Evolutionary conservation across 306 rosid genomes (phyloP).

Genomic region (Cicer yamashitae): DNA sequence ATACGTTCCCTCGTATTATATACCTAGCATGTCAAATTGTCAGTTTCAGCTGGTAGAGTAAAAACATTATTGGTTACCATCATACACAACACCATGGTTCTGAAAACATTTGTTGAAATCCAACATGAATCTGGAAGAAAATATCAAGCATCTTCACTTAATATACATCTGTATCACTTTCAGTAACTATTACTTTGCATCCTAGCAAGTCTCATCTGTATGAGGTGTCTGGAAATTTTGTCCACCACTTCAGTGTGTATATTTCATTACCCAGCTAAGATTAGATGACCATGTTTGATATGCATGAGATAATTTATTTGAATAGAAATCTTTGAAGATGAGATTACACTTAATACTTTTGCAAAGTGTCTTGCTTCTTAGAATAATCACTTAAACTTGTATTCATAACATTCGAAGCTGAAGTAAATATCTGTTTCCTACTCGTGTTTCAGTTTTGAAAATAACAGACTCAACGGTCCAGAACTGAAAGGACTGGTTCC

Average conservation of each 20-base stretch:
- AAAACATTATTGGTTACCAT: neutral
- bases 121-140: slow-evolving; percentile 18
- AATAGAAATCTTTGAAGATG: neutral
- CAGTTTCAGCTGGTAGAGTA: neutral
- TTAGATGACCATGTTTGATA: neutral
- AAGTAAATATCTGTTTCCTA: slow-evolving; percentile 14
- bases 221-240: neutral
- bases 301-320: neutral
- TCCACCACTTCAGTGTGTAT: too few species aligned
- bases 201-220: neutral
- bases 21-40: slow-evolving; percentile 7
- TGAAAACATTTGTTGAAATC: neutral
- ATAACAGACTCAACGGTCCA: slow-evolving; percentile 79
- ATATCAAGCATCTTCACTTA: neutral
- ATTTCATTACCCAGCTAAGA: neutral
- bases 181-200: neutral
- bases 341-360: neutral
- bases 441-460: slow-evolving; percentile 69
- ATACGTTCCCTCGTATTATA: neutral
- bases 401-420: slow-evolving; percentile 29
- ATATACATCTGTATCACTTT: neutral
- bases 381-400: neutral
- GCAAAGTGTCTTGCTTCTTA: neutral
- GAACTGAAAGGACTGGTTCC: slow-evolving; percentile 88
- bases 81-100: neutral